Evolutionary conservation across 1,139 yeast genomes (phyloP).

Genomic region (Blastobotrys raffinosifermentans): DNA sequence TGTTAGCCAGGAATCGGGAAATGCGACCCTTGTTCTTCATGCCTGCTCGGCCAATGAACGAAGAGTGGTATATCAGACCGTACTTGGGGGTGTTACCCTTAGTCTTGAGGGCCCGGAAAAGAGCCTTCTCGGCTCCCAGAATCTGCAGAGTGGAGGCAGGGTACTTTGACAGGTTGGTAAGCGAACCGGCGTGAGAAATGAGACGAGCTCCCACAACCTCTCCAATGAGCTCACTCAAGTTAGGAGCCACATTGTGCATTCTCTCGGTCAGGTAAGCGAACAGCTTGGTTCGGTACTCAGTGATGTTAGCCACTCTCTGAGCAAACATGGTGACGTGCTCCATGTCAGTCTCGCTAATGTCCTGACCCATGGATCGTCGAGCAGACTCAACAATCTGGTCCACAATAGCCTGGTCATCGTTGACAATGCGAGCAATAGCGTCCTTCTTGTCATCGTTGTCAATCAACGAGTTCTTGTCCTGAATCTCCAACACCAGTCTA

Average conservation of each 20-base stretch:
- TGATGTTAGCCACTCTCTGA: constrained; percentile 85
- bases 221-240: constrained; percentile 92
- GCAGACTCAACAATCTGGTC: constrained; percentile 88
- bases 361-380: constrained; percentile 98
- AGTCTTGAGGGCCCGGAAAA: constrained; percentile 96
- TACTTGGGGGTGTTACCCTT: constrained; percentile 98
- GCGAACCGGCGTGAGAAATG: constrained; percentile 96
- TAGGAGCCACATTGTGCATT: constrained; percentile 98
- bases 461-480: constrained; percentile 77
- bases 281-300: constrained; percentile 86
- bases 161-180: constrained; percentile 92
- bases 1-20: constrained; percentile 96
- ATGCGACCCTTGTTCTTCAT: constrained; percentile 98
- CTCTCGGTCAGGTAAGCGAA: constrained; percentile 85
- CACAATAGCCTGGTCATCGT: constrained; percentile 92
- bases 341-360: constrained; percentile 89
- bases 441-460: constrained; percentile 84
- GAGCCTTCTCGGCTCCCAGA: constrained; percentile 97
- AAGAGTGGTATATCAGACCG: constrained; percentile 94
- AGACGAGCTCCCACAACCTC: constrained; percentile 98
- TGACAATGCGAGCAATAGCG: constrained; percentile 80
- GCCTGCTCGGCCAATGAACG: constrained; percentile 93
- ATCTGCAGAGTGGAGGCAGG: constrained; percentile 99
- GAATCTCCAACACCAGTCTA: constrained; percentile 70
- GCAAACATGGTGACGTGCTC: constrained; percentile 87